phyloP scores from a whole-genome alignment of 2,329 filamentous ascomycete species.

The Aspergillus ochraceoroseus region DNA sequence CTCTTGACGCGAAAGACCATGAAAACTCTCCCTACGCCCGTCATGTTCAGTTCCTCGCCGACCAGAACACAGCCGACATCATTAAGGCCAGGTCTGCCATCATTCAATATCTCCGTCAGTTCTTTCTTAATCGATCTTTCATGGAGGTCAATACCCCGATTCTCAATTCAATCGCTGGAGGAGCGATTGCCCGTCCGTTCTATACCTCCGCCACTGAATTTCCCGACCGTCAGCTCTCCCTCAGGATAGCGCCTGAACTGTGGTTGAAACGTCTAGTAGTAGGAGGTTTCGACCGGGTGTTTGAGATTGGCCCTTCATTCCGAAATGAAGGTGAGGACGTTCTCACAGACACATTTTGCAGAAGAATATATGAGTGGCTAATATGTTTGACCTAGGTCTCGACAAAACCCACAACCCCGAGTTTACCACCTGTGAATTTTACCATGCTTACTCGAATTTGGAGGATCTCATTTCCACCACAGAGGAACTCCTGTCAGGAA shows the following conservation, averaged over 20 bases:
- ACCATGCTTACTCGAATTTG: conserved; percentile 76
- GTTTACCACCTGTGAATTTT: conserved; percentile 97
- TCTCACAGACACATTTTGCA: not conserved
- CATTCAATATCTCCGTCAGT: conserved; percentile 67
- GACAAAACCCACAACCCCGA: conserved; percentile 94
- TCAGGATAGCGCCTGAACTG: conserved; percentile 88
- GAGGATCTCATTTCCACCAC: conserved; percentile 70
- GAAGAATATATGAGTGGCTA: not conserved
- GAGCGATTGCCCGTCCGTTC: conserved; percentile 82
- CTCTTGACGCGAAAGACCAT: conserved; percentile 62
- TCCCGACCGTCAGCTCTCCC: conserved; percentile 62
- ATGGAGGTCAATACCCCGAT: conserved; percentile 90
- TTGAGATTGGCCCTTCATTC: conserved; percentile 89
- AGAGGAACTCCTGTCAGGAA: conserved; percentile 61
- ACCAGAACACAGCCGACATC: conserved; percentile 61
- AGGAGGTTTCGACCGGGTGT: conserved; percentile 81
- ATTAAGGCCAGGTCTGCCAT: conserved; percentile 70
- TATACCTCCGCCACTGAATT: conserved; percentile 74
- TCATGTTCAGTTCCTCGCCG: conserved; percentile 81
- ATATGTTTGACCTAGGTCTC: conserved; percentile 44
- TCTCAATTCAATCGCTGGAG: conserved; percentile 74
- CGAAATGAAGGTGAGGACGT: conserved; percentile 69
- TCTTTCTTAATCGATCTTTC: conserved; percentile 67
- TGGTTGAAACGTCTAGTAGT: conserved; percentile 91
- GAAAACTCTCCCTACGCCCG: conserved; percentile 71